phyloP scores from a whole-genome alignment of 345 rosid genomes.

The Clarkia xantiana region DNA sequence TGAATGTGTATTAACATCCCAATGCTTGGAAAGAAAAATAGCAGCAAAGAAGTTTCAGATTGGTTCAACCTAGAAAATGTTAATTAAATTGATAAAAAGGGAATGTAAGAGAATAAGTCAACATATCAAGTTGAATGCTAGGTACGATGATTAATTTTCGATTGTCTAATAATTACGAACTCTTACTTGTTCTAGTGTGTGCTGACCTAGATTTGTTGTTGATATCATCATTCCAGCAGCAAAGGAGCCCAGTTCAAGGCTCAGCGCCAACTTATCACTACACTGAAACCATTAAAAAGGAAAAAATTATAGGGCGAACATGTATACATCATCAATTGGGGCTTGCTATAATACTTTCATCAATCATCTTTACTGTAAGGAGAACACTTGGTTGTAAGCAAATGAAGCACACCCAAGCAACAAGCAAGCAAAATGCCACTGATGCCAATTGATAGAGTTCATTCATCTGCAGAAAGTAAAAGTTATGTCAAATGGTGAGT shows the following conservation, averaged over 20 bases:
- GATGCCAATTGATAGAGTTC: constrained; percentile 96
- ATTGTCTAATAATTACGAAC: constrained; percentile 5
- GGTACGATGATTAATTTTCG: constrained; percentile 2
- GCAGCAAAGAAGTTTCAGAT: constrained; percentile 92
- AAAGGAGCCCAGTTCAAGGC: constrained; percentile 95
- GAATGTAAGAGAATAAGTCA: constrained; percentile 4
- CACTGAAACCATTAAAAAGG: constrained; percentile 36
- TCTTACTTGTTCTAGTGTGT: constrained; percentile 87
- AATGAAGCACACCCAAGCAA: constrained; percentile 77
- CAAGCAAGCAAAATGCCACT: constrained; percentile 94
- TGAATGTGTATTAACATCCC: constrained; percentile 34
- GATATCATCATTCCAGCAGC: constrained; percentile 99
- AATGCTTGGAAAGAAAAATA: constrained; percentile 76
- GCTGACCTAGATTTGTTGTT: constrained; percentile 88
- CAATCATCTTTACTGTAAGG: too few relatives aligned
- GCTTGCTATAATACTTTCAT: too few relatives aligned
- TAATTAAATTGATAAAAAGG: constrained; percentile 4
- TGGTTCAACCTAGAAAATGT: constrained; percentile 60
- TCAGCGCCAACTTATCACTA: constrained; percentile 93
- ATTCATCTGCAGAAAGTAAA: constrained; percentile 57
- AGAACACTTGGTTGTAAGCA: not conserved
- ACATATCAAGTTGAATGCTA: not conserved
- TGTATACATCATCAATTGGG: too few relatives aligned
- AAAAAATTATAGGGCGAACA: constrained; percentile 5
- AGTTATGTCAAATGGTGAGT: constrained; percentile 6